Evolutionary conservation across 805 yeast genomes (phyloP).

Genomic region (Suhomyces canberraensis): DNA sequence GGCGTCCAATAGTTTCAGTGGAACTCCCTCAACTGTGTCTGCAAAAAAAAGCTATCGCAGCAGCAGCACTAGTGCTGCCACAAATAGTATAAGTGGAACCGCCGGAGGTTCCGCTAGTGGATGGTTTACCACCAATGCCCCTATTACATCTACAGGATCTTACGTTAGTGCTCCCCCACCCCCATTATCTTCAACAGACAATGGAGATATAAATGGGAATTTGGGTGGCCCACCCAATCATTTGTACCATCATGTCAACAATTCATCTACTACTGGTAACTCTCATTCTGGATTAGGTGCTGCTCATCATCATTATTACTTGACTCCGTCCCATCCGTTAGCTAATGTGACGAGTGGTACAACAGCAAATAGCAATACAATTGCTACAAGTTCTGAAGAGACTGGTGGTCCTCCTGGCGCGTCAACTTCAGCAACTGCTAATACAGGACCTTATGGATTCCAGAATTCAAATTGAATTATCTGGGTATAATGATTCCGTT

Average conservation of each 20-base stretch:
- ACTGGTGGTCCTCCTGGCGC: not conserved
- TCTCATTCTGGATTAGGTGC: not conserved
- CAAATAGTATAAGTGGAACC: constrained; percentile 2
- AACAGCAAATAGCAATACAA: not conserved
- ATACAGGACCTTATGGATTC: constrained; percentile 1
- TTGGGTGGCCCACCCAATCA: not conserved
- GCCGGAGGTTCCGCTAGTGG: constrained; percentile 1
- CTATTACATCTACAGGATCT: not conserved
- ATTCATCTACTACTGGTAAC: not conserved
- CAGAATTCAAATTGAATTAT: constrained; percentile 1
- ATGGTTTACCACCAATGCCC: constrained; percentile 6
- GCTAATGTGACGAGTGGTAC: not conserved
- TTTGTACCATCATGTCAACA: not conserved
- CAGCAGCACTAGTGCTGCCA: constrained; percentile 6
- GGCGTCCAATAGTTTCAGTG: constrained; percentile 4
- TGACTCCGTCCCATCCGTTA: constrained; percentile 1
- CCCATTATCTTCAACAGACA: not conserved
- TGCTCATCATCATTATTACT: not conserved
- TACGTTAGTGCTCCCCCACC: constrained; percentile 2
- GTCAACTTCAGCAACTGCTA: not conserved
- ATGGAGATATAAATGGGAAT: not conserved
- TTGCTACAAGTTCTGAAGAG: constrained; percentile 1
- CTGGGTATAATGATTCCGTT: too few species aligned
- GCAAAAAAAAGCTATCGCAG: constrained; percentile 10
- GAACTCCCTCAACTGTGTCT: not conserved